Percentiles rank a stretch among this genome's conserved stretches.
Conservation (phyloP, 768 basidiomycete genomes). For the Dendrothele bispora region DNA sequence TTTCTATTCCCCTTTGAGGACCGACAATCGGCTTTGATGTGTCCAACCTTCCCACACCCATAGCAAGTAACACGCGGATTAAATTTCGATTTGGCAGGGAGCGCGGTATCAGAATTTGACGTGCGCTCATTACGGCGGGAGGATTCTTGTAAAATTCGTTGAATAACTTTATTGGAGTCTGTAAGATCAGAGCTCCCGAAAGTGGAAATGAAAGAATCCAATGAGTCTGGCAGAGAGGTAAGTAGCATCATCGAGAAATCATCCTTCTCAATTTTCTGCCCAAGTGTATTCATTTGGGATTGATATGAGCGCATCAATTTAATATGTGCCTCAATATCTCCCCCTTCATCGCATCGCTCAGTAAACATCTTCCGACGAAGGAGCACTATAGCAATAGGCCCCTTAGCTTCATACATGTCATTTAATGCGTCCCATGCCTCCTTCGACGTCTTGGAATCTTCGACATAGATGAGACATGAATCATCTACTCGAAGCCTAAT, state of each 20-base stretch:
- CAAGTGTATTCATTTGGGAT: too few relatives aligned
- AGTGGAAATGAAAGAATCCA: too few relatives aligned
- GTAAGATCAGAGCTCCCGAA: too few relatives aligned
- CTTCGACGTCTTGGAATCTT: conserved; percentile 18
- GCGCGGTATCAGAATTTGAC: conserved; percentile 12
- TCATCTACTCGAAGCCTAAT: conserved; percentile 30
- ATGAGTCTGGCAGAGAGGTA: too few relatives aligned
- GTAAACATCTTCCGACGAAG: conserved; percentile 25
- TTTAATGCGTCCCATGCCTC: conserved; percentile 28
- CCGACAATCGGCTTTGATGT: conserved; percentile 2
- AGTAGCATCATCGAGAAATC: too few relatives aligned
- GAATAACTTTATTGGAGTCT: conserved; percentile 17
- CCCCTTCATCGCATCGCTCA: conserved; percentile 24
- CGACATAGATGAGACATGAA: conserved; percentile 26
- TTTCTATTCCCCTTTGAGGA: too few relatives aligned
- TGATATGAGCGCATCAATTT: too few relatives aligned
- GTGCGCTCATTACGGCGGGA: conserved; percentile 5
- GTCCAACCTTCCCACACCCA: conserved; percentile 11
- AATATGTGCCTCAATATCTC: too few relatives aligned
- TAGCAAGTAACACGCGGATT: conserved; percentile 11
- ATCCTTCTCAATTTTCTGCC: too few relatives aligned
- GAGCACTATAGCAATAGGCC: conserved; percentile 24
- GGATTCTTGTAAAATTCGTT: conserved; percentile 23
- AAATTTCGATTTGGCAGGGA: conserved; percentile 10
- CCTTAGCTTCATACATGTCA: conserved; percentile 26